Conservation (phyloP, 2,329 filamentous ascomycete genomes). For the Neodidymelliopsis sp. region DNA sequence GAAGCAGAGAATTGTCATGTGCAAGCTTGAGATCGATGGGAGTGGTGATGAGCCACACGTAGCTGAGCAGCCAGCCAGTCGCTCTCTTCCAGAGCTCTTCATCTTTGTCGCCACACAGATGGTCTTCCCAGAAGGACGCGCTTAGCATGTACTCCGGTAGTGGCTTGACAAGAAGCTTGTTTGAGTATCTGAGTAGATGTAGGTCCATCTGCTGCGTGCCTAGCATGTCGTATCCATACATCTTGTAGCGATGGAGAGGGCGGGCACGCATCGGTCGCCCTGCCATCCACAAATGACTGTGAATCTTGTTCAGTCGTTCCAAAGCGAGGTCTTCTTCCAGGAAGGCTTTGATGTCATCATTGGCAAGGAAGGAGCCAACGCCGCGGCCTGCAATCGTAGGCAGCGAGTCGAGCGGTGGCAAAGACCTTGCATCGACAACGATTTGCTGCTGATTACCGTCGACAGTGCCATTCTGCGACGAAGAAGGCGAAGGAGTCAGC, state of each 20-base stretch:
- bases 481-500: constrained; percentile 18
- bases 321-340: constrained; percentile 42
- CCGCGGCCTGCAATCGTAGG: constrained; percentile 40
- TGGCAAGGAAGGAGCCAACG: constrained; percentile 30
- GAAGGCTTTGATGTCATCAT: constrained; percentile 37
- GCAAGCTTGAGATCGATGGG: constrained; percentile 46
- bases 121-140: constrained; percentile 40
- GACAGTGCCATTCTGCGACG: constrained; percentile 12
- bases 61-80: constrained; percentile 43
- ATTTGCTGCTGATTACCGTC: constrained; percentile 28
- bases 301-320: constrained; percentile 42
- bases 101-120: constrained; percentile 29
- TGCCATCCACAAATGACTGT: constrained; percentile 47
- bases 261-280: constrained; percentile 47
- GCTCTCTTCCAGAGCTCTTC: constrained; percentile 33
- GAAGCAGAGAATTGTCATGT: constrained; percentile 38
- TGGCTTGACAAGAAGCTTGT: constrained; percentile 42
- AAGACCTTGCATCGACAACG: constrained; percentile 29
- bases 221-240: constrained; percentile 42
- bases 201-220: constrained; percentile 48
- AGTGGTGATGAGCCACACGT: constrained; percentile 45
- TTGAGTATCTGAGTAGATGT: constrained; percentile 45
- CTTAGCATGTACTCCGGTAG: constrained; percentile 43
- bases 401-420: constrained; percentile 40
- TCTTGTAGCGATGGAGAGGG: constrained; percentile 46